Evolutionary conservation across 1,284 basidiomycete species (phyloP), one percentile per base, ranked within the genome.

Genomic region (Lentinus polychrous): DNA sequence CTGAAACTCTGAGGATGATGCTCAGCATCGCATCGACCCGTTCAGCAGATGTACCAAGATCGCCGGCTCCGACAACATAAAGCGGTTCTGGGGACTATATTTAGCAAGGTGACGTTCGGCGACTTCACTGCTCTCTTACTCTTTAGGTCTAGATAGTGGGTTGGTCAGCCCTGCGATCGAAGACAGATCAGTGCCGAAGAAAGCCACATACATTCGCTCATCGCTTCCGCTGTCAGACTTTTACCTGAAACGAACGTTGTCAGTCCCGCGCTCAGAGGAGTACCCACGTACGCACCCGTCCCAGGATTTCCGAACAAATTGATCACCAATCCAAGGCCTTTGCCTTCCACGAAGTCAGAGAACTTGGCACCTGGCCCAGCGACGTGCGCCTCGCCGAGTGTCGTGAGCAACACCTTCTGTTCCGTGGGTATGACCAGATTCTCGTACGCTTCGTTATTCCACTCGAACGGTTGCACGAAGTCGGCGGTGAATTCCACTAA

Each of bases 241-340:
- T 66, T 65, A 56, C 79, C 81, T 47, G 18, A 0, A 14, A 37
- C 10, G 3, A 49, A 3, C 1, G 23, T 11, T 8, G 10, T 36
- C 12, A 7, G 14, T 22, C 15, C 11, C 12, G 43, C 6, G 18
- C 15, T 10, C 15, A 11, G 17, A 34, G 15, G 22, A 31, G 44
- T 20, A 49, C 3, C 12, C 15, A 18, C 8, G 14, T 2, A 36
- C 54, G 12, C 17, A 58, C 59, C 61, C 20, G 79, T 78, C 43
- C 81, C 81, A 4, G 79, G 79, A 46, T 79, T 78, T 7, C 81
- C 80, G 54, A 76, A 81, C 2, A 82, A 65, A 51, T 80, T 80
- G 55, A 81, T 68, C 23, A 82, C 76, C 15, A 83, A 68, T 2
- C 79, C 80, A 17, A 76, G 72, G 1, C 80, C 80, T 56, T 83